Evolutionary conservation across 2,329 filamentous ascomycete genomes (phyloP), one percentile per base, ranked within the genome.

Genomic region (Diaporthe vaccinii): DNA sequence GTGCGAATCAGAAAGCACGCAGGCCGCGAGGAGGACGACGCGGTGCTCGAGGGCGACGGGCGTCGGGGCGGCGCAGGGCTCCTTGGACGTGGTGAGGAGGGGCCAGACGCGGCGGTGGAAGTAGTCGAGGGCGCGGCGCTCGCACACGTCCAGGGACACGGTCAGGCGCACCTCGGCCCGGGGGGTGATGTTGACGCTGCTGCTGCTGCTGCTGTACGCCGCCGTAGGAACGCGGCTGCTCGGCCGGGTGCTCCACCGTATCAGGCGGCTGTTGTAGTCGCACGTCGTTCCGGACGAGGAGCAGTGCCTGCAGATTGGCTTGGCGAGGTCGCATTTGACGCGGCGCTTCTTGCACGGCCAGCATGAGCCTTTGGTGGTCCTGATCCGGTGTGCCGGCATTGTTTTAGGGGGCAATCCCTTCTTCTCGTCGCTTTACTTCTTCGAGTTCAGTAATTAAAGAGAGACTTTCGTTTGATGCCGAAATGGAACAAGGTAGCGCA

Each of bases 321-420:
- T 71, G 49, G 68, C 15, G 31, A 71, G 68, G 28, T 71, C 68
- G 49, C 68, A 71, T 3, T 71, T 94, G 76, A 96, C 93, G 77
- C 92, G 93, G 0, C 68, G 10, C 49, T 71, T 71, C 55, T 71
- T 71, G 55, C 68, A 71, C 10, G 68, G 34, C 68, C 68, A 71
- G 68, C 68, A 71, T 7, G 68, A 71, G 49, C 68, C 68, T 12
- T 71, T 59, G 28, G 28, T 22, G 22, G 34, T 25, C 34, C 68
- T 39, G 49, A 71, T 41, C 6, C 68, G 46, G 20, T 9, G 51
- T 49, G 62, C 28, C 1, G 41, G 20, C 62, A 67, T 67, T 53
- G 6, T 10, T n/a, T 25, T 3, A 34, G 22, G 3, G 2, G 25
- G 8, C 1, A 3, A 0, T 17, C 4, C 20, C 10, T n/a, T n/a